Base-by-base conservation (phyloP, 2,329 filamentous ascomycete genomes). In the Aspergillus sp. region DNA sequence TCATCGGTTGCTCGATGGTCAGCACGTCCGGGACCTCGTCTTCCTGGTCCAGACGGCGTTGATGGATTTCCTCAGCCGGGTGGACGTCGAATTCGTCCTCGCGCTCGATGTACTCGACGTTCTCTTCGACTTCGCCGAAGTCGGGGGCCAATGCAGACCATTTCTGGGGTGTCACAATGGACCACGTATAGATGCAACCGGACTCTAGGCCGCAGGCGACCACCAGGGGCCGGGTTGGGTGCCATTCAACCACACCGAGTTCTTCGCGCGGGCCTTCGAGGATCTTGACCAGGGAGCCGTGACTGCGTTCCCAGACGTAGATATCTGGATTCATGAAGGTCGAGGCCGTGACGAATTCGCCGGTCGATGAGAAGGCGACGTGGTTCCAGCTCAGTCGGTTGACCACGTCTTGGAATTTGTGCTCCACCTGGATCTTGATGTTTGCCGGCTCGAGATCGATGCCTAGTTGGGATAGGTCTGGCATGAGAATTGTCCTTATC, bases 1-100 rank as follows among this genome's bases (percentile, higher is more conserved):
- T 76, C 58, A 82, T 82, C 29, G 78, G 76, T 34, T 77, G 78
- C 49, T 90, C 85, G 40, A 88, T 74, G 0, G 86, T 90, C 47
- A 96, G 71, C 1, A 96, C 88, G 60, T 98, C 93, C 4, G 97
- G 83, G 48, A 89, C 84, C 64, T 97, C 93, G 58, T 97, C 93
- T 68, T 98, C 93, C 8, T 85, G 78, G 63, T 97, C 90, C 2
- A 97, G 76, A 39, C 90, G 81, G 29, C 91, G 81, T 66, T 95
- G 91, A 63, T 94, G 88, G 47, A 97, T 83, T 66, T 97, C 91
- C 63, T 96, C 91, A 48, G 91, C 85, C 0, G 89, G 89, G 63
- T 97, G 93, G 47, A 97, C 94, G 66, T 98, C 94, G 58, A 98
- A 98, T 63, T 98, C 93, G 64, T 98, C 93, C 69, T 98, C 93